Conservation (phyloP, 441 rosid genomes). For the Euphorbia schlechtendalii region DNA sequence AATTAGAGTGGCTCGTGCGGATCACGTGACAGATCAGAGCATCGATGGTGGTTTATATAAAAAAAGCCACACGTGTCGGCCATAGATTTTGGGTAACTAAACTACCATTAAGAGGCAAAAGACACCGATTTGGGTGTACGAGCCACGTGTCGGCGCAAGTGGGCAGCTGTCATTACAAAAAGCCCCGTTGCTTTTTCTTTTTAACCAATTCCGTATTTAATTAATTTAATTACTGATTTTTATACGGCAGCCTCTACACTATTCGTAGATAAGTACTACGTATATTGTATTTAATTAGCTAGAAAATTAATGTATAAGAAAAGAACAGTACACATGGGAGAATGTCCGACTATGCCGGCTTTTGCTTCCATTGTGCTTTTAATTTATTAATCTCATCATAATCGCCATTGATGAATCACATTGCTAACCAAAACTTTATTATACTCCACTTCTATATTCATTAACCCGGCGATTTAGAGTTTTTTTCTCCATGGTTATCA, state of each 20-base stretch:
- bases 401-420: too few species aligned
- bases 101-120: constrained; percentile 29
- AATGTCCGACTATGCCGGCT: constrained; percentile 48
- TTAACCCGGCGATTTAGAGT: too few species aligned
- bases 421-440: too few species aligned
- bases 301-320: too few species aligned
- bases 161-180: constrained; percentile 27
- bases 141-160: constrained; percentile 57
- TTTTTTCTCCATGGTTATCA: too few species aligned
- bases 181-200: neutral
- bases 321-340: constrained; percentile 33
- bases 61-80: constrained; percentile 24
- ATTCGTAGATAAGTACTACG: too few species aligned
- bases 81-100: constrained; percentile 24
- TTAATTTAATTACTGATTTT: neutral
- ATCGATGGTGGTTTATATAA: constrained; percentile 11
- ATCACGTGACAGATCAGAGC: constrained; percentile 26
- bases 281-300: too few species aligned
- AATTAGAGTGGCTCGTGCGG: constrained; percentile 22
- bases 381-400: too few species aligned
- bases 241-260: constrained; percentile 21
- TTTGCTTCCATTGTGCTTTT: constrained; percentile 27
- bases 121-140: constrained; percentile 32
- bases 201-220: neutral
- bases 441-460: too few species aligned